A percentile compares a stretch with the other conserved stretches of the same genome.
Evolutionary conservation across 108 stramenopile genomes (phyloP).

Genomic region (Cylindrotheca fusiformis): DNA sequence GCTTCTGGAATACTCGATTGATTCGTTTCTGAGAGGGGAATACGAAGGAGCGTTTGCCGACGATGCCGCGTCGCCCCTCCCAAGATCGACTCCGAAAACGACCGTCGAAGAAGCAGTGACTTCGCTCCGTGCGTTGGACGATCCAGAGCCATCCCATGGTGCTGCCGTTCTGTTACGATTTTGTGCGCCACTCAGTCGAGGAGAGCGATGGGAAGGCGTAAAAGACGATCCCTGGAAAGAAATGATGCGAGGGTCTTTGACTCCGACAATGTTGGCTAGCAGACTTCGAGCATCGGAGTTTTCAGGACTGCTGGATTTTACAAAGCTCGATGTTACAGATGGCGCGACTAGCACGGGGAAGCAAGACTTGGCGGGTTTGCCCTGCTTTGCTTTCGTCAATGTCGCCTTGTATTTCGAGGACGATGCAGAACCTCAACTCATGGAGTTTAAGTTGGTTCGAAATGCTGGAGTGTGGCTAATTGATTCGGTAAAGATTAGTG

Average conservation of each 20-base stretch:
- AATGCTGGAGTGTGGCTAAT: conserved; percentile 44
- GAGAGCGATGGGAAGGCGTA: conserved; percentile 32
- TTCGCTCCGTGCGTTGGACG: conserved; percentile 33
- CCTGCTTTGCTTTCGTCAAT: conserved; percentile 40
- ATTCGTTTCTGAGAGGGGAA: conserved; percentile 51
- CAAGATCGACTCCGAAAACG: conserved; percentile 28
- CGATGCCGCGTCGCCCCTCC: conserved; percentile 43
- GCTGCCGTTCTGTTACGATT: conserved; percentile 47
- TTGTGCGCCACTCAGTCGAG: conserved; percentile 32
- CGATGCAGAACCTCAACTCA: conserved; percentile 32
- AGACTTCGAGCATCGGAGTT: conserved; percentile 37
- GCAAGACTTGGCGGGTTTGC: neutral
- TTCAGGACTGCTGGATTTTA: conserved; percentile 41
- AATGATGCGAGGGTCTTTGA: conserved; percentile 34
- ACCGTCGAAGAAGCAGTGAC: conserved; percentile 34
- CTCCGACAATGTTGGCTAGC: conserved; percentile 44
- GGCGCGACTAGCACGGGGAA: conserved; percentile 2
- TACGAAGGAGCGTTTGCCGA: conserved; percentile 39
- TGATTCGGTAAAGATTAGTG: conserved; percentile 16
- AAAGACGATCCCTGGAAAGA: conserved; percentile 29
- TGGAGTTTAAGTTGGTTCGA: conserved; percentile 35
- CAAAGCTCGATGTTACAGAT: conserved; percentile 34
- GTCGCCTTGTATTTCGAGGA: conserved; percentile 41
- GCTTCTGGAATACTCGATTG: conserved; percentile 33
- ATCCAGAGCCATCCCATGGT: conserved; percentile 37